phyloP scores from a whole-genome alignment of 331 rosid genomes.

The Telfairia occidentalis region DNA sequence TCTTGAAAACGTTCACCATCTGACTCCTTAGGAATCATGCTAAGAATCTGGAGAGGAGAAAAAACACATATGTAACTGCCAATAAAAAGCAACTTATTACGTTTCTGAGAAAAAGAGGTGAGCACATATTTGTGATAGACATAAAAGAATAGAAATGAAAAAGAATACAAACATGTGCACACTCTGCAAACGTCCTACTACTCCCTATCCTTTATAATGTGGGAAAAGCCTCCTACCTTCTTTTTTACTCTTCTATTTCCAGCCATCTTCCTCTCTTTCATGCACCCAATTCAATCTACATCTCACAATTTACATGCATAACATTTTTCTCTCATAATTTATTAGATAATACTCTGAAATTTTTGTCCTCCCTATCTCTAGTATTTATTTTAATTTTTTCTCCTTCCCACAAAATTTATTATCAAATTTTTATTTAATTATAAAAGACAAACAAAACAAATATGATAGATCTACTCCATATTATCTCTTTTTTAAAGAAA shows the following conservation, averaged over 20 bases:
- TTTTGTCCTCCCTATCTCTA: too few relatives aligned
- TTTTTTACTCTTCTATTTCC: background rate
- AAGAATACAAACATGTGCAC: background rate
- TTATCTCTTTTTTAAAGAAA: too few relatives aligned
- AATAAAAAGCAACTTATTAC: background rate
- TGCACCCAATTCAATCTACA: background rate
- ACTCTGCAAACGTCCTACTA: background rate
- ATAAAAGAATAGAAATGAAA: background rate
- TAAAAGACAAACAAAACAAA: too few relatives aligned
- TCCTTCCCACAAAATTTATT: too few relatives aligned
- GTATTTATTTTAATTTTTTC: too few relatives aligned
- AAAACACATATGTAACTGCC: background rate
- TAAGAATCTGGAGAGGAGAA: slow-evolving; percentile 42
- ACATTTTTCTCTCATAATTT: too few relatives aligned
- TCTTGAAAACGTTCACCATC: slow-evolving; percentile 78
- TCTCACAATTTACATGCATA: background rate
- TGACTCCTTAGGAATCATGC: slow-evolving; percentile 64
- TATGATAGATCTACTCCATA: too few relatives aligned
- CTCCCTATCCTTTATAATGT: background rate
- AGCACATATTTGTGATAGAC: background rate
- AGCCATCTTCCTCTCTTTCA: background rate
- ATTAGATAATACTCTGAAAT: too few relatives aligned
- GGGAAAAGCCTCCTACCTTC: background rate
- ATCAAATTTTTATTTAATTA: too few relatives aligned
- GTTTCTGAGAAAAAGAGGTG: background rate